Base-by-base conservation (phyloP, 345 rosid genomes). In the Noccaea bulbosa region DNA sequence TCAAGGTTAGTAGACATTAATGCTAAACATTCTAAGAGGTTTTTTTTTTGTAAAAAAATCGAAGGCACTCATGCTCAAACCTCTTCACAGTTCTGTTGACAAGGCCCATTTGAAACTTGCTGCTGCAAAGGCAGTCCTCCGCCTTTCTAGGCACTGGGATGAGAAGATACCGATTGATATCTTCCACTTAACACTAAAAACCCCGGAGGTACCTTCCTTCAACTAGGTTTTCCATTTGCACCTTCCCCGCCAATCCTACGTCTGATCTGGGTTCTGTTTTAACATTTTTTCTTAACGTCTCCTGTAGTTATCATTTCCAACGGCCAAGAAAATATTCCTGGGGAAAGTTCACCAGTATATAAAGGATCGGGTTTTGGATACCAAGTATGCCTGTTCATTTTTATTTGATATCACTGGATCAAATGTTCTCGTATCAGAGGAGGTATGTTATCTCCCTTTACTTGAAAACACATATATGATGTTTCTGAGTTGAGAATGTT, bases 121-220 rank as follows among this genome's bases (percentile, higher is more conserved):
- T 81, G 82, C 96, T 76, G 98, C 98, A 10, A 94, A 94, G 84
- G 96, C 95, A 20, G 83, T 91, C 82, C 88, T 94, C 81, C 96
- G 96, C 41, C 78, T 94, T 45, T 83, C 97, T 37, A 88, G 80
- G 77, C 88, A 81, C 55, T 94, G 99, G 99, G 98, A 94, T 41
- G 84, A 91, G 51, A 89, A 85, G 81, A 88, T 94, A 72, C 86
- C 99, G 14, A 62, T 88, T 68, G 96, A 91, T 67, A 43, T 89
- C 54, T 88, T 89, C 70, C 87, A 94, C 78, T 79, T 88, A 76
- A 89, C 96, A 10, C 46, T 94, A 55, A 88, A 71, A 80, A 79
- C 74, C 24, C 77, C 93, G 2, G 95, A 89, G 99, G 99, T 94
- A 62, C 39, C 8, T 48, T 41, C 49, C 62, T 34, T 48, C 70